Evolutionary conservation across 1,139 yeast genomes (phyloP), one percentile per base, ranked within the genome.

Genomic region (Lodderomyces parapsilosis): DNA sequence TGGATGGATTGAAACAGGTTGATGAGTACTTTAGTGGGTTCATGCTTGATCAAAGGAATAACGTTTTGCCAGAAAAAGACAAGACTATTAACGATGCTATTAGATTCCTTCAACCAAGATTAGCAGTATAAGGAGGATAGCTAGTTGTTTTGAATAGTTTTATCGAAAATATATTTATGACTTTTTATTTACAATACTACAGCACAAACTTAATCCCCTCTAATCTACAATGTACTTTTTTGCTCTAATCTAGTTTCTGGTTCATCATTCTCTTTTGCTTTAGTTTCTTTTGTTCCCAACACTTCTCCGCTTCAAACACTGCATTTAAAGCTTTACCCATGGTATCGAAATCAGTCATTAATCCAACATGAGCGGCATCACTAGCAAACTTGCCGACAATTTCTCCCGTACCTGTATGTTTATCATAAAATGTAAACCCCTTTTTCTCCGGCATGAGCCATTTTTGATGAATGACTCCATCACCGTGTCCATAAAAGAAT

Each of bases 401-500:
- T 40, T 73, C 72, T 7, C 78, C 78, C 36, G 52, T 50, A 2
- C 70, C 69, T 0, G 69, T 60, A 11, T 52, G 52, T 7, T 58
- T 55, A 45, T 73, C 61, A 44, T 58, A 68, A 22, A 52, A 53
- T 0, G 75, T 66, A 56, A 84, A 89, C 0, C 94, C 94, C 50
- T 74, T 72, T 22, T 69, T 65, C 54, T 84, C 86, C 0, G 97
- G 96, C 80, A 89, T 78, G 34, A 87, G 63, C 83, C 91, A 84
- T 49, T 80, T 80, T 53, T 84, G 88, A 61, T 87, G 89, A 1
- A 89, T 86, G 13, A 90, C 96, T 27, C 97, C 97, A 58, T 90
- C 97, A 6, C 97, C 97, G 8, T 90, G 90, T 0, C 96, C 96
- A 58, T 87, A 89, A 53, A 76, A 79, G 53, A 88, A 84, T 52